phyloP scores from a whole-genome alignment of 2,329 filamentous ascomycete genomes.

The Colletotrichum tamarilloi region DNA sequence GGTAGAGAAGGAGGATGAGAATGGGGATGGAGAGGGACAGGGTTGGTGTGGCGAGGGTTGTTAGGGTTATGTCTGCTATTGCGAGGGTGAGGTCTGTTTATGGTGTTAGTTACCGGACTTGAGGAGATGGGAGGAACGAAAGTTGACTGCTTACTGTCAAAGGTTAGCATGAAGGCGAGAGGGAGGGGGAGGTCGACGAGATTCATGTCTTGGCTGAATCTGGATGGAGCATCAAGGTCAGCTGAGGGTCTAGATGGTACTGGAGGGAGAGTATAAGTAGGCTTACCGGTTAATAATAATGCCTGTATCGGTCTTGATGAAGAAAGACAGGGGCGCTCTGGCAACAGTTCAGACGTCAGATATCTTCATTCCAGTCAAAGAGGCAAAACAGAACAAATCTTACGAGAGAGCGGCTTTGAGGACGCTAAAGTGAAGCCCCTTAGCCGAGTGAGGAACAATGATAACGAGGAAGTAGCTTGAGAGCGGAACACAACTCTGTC shows the following conservation, averaged over 20 bases:
- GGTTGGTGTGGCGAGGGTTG: conserved; percentile 55
- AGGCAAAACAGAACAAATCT: background rate
- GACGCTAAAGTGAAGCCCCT: conserved; percentile 25
- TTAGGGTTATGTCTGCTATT: conserved; percentile 58
- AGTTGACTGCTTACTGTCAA: background rate
- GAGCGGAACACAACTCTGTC: background rate
- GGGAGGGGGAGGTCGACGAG: conserved; percentile 40
- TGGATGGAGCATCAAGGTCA: background rate
- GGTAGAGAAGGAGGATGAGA: conserved; percentile 41
- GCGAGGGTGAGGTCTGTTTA: conserved; percentile 15
- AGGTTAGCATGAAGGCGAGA: conserved; percentile 40
- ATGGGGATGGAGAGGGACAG: conserved; percentile 57
- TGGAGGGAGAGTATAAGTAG: background rate
- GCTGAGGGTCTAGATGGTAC: fast-evolving
- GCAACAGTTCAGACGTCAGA: background rate
- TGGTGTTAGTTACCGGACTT: background rate
- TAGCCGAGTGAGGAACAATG: conserved; percentile 23
- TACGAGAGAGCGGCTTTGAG: conserved; percentile 19
- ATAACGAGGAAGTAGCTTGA: conserved; percentile 24
- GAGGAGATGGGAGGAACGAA: no score
- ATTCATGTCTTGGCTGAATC: conserved; percentile 43
- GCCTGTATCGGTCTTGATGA: conserved; percentile 40
- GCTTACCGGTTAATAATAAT: conserved; percentile 37
- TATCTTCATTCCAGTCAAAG: no score
- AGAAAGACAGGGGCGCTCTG: conserved; percentile 36